phyloP scores from a whole-genome alignment of 2,329 filamentous ascomycete genomes.

The Diaporthe sp. region DNA sequence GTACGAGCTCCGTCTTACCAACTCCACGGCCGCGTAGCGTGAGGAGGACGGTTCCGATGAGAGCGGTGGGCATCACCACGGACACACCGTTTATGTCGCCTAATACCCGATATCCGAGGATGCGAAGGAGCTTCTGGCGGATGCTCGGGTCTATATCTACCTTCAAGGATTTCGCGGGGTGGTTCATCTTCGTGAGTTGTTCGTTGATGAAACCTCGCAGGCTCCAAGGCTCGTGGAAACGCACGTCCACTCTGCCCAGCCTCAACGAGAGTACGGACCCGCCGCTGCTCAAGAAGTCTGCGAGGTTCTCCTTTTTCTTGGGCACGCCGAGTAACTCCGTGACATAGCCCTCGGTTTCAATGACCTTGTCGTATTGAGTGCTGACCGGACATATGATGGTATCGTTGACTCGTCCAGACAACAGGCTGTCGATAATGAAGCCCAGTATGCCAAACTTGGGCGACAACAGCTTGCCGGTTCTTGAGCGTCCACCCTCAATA shows the following conservation, averaged over 20 bases:
- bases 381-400: conserved; percentile 95
- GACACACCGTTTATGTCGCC: conserved; percentile 96
- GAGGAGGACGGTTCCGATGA: conserved; percentile 92
- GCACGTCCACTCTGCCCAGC: conserved; percentile 90
- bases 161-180: conserved; percentile 58
- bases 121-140: conserved; percentile 80
- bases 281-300: conserved; percentile 84
- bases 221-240: conserved; percentile 97
- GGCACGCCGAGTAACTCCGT: conserved; percentile 92
- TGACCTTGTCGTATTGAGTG: conserved; percentile 98
- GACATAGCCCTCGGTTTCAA: conserved; percentile 97
- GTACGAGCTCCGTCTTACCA: conserved; percentile 84
- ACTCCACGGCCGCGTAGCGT: conserved; percentile 93
- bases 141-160: conserved; percentile 63
- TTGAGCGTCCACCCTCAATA: conserved; percentile 91
- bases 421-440: conserved; percentile 89
- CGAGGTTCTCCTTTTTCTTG: conserved; percentile 94
- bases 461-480: conserved; percentile 91
- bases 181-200: conserved; percentile 71
- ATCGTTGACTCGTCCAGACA: conserved; percentile 89
- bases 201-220: conserved; percentile 82
- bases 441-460: conserved; percentile 96
- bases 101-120: conserved; percentile 90
- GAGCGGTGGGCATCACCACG: conserved; percentile 96
- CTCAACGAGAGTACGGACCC: conserved; percentile 90